Base-by-base conservation (phyloP, 345 rosid genomes). In the Lagerstroemia speciosa region DNA sequence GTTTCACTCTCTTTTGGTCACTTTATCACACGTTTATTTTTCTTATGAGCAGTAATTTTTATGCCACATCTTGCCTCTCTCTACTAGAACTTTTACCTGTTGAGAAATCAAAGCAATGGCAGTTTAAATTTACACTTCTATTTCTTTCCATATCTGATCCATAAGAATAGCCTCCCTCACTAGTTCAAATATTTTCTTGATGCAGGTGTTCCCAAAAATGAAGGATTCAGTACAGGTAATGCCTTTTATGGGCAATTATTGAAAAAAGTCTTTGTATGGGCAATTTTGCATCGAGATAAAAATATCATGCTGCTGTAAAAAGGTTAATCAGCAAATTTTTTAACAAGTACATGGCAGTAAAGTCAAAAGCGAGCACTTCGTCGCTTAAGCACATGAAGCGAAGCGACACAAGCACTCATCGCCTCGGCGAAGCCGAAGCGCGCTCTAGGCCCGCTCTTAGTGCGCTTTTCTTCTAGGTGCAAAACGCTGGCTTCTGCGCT, bases 181-280 rank as follows among this genome's bases (percentile, higher is more conserved):
- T 27, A 7, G 5, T 30, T 16, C 20, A 27, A 73, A 70, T 65
- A 38, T 71, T 79, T 76, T 81, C 67, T 69, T 75, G 38, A 64
- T 79, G 84, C 85, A 90, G 98, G 92, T 93, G 36, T 93, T 89
- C 72, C 97, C 98, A 53, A 93, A 89, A 82, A 86, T 93, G 61
- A 91, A 91, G 75, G 98, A 91, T 76, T 86, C 96, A 17, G 67
- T 79, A 73, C 88, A 90, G 96, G 98, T 58, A 27, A 58, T 58
- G 10, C 14, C 12, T 58, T 53, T 1, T 90, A 82, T 63, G 46
- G 71, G 2, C 45, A 36, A 34, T 45, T n/a, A n/a, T n/a, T n/a
- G n/a, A n/a, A n/a, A n/a, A n/a, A n/a, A n/a, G n/a, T n/a, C n/a
- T n/a, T n/a, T n/a, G n/a, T n/a, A n/a, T n/a, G n/a, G 48, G 61